Conservation (phyloP, 208 protist species). For the Trypanosoma caninum region DNA sequence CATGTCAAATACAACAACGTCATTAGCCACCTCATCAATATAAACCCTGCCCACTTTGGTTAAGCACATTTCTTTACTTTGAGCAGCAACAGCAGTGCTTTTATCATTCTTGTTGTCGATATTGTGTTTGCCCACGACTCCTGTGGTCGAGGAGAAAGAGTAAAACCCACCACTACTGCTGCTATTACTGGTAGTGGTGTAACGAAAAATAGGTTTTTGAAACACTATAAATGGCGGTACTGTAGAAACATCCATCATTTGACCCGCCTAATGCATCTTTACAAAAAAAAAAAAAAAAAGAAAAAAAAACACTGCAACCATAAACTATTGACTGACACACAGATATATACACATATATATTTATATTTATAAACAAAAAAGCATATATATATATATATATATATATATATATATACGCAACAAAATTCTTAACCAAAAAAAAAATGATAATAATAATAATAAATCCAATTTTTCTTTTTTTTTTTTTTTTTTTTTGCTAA, state of each 20-base stretch:
- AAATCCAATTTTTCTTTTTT: background rate
- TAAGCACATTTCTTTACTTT: background rate
- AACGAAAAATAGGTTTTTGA: slow-evolving; percentile 27
- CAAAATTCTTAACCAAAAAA: background rate
- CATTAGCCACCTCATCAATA: slow-evolving; percentile 53
- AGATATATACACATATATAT: slow-evolving; percentile 2
- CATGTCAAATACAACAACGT: slow-evolving; percentile 42
- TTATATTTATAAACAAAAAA: background rate
- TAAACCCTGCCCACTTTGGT: slow-evolving; percentile 24
- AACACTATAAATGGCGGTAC: slow-evolving; percentile 33
- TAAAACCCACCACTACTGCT: no score
- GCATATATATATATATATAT: no score
- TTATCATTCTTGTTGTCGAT: background rate
- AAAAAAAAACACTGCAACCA: background rate
- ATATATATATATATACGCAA: no score
- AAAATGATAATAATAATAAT: background rate
- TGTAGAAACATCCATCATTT: slow-evolving; percentile 24
- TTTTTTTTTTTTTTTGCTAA: background rate
- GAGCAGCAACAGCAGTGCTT: background rate
- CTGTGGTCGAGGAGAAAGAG: no score
- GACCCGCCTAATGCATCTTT: background rate
- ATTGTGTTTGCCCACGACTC: no score
- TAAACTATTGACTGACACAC: background rate
- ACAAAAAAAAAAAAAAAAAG: slow-evolving; percentile 10
- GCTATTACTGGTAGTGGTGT: background rate